phyloP scores from a whole-genome alignment of 768 basidiomycete genomes.

The Rhodotorula toruloides region DNA sequence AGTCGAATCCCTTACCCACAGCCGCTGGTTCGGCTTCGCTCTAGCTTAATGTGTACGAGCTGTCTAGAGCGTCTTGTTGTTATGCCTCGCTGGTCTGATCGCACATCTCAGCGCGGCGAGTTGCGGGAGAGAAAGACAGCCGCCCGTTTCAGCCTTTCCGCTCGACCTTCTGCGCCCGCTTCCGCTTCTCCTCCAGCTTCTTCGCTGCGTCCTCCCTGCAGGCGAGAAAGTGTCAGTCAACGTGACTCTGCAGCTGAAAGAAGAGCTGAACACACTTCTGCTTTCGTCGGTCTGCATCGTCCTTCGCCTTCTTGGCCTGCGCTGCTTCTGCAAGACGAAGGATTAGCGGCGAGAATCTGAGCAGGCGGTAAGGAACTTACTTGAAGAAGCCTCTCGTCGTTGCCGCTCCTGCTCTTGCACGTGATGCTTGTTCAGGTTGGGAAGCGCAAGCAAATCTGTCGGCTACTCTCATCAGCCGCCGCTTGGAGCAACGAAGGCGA shows the following conservation, averaged over 20 bases:
- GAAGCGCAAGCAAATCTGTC: constrained; percentile 26
- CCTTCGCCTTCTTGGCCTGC: constrained; percentile 28
- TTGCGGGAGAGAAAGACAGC: no score
- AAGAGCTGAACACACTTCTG: constrained; percentile 22
- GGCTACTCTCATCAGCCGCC: not conserved
- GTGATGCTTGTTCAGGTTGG: constrained; percentile 29
- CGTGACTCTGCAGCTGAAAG: not conserved
- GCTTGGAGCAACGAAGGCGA: not conserved
- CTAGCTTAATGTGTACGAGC: no score
- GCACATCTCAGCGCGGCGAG: no score
- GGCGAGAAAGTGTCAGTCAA: not conserved
- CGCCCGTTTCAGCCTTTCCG: constrained; percentile 5
- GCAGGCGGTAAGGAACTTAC: not conserved
- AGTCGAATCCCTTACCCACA: no score
- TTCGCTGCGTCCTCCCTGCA: constrained; percentile 32
- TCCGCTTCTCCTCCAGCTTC: constrained; percentile 35
- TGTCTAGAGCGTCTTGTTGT: no score
- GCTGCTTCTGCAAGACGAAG: not conserved
- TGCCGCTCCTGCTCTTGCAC: constrained; percentile 15
- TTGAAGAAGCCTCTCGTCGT: not conserved
- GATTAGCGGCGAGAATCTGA: not conserved
- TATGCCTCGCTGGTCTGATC: no score
- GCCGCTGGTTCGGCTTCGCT: no score
- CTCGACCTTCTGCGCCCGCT: constrained; percentile 34
- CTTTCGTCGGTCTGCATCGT: constrained; percentile 33